Conservation (phyloP, 495 filamentous ascomycete species). For the Aspergillus ostianus region DNA sequence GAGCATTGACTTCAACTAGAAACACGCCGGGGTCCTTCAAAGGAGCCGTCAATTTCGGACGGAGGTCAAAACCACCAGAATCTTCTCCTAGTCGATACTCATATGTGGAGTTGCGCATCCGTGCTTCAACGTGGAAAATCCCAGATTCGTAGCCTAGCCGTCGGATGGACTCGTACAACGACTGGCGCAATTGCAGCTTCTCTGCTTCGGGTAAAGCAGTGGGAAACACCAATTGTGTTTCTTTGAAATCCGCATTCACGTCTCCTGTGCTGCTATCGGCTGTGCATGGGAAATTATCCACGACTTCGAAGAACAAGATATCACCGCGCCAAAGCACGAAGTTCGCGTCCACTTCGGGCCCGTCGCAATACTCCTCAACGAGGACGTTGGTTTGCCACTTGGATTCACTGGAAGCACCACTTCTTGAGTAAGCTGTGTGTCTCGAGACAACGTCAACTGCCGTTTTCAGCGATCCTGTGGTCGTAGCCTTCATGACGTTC, state of each 20-base stretch:
- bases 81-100: neutral
- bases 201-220: neutral
- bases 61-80: neutral
- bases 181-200: neutral
- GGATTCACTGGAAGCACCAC: neutral
- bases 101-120: neutral
- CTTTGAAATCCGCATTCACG: neutral
- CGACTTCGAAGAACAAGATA: neutral
- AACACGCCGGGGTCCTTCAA: neutral
- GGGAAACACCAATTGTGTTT: neutral
- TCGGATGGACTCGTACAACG: neutral
- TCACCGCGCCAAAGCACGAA: conserved; percentile 1
- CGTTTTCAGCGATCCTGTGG: too few relatives aligned
- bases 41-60: neutral
- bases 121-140: conserved; percentile 6
- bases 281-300: neutral
- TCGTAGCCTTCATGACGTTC: too few relatives aligned
- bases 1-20: conserved; percentile 6
- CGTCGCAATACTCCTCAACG: conserved; percentile 1
- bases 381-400: neutral
- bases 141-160: neutral
- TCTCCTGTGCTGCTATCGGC: neutral
- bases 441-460: neutral
- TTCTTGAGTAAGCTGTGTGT: neutral
- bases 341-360: conserved; percentile 2